A percentile compares a stretch with the other conserved stretches of the same genome.
Evolutionary conservation across 2,329 filamentous ascomycete genomes (phyloP).

Genomic region (Fusarium annulatum): DNA sequence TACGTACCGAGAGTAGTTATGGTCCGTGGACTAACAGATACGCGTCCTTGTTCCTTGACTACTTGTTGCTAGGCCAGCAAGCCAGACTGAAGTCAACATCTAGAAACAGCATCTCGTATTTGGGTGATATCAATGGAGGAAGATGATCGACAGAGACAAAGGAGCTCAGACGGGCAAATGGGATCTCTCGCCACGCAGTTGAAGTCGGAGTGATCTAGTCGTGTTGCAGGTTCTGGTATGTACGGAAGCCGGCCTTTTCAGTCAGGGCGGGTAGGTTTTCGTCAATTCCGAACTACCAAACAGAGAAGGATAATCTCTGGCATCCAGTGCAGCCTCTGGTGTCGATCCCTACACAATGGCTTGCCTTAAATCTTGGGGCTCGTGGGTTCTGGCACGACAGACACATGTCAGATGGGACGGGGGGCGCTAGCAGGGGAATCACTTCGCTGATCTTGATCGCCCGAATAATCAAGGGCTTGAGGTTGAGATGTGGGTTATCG

Average conservation of each 20-base stretch:
- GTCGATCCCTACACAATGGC: slow-evolving; percentile 39
- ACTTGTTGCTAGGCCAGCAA: neutral
- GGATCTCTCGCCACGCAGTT: neutral
- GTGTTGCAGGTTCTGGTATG: slow-evolving; percentile 5
- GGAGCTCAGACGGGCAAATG: neutral
- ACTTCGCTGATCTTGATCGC: slow-evolving; percentile 44
- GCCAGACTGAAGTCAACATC: neutral
- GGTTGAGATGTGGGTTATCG: slow-evolving; percentile 34
- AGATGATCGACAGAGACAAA: slow-evolving; percentile 4
- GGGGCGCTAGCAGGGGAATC: slow-evolving; percentile 41
- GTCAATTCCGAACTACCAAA: neutral
- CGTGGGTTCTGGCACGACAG: slow-evolving; percentile 43
- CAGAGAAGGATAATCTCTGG: slow-evolving; percentile 11
- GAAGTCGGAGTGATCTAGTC: slow-evolving; percentile 4
- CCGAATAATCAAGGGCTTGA: slow-evolving; percentile 14
- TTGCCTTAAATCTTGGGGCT: slow-evolving; percentile 41
- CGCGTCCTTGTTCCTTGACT: neutral
- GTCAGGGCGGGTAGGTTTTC: neutral
- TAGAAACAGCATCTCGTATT: slow-evolving; percentile 28
- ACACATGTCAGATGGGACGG: slow-evolving; percentile 44
- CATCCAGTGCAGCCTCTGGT: slow-evolving; percentile 32
- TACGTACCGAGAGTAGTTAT: neutral
- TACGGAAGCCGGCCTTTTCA: slow-evolving; percentile 1
- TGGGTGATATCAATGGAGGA: neutral
- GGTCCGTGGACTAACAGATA: neutral